Base-by-base conservation (phyloP, 208 protist genomes). In the Leishmania turanica region DNA sequence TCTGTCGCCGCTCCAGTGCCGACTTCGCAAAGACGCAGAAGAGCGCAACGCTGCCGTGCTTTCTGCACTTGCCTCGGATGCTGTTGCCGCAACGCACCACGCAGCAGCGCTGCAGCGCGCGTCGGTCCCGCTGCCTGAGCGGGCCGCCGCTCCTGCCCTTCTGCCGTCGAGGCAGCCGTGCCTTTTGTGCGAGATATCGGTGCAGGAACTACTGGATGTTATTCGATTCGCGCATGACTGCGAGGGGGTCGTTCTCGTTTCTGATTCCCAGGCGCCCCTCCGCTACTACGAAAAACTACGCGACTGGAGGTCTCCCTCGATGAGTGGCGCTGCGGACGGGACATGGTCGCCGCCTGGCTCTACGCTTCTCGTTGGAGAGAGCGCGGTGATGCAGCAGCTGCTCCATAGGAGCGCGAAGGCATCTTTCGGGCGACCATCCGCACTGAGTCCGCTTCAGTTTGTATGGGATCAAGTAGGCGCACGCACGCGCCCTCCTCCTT, bases 181-280 rank as follows among this genome's bases (percentile, higher is more conserved):
- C 17, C 34, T 68, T 42, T 21, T 62, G 11, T 34, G 74, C 40
- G 74, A 68, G 53, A 68, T 78, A 51, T 53, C 54, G 24, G 21
- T 31, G 58, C 74, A 79, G 21, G 73, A 78, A 40, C 72, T 82
- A 4, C 42, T 72, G 27, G 70, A 83, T 9, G 24, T 78, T 27
- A 17, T 84, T 49, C 76, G 40, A 37, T 66, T 47, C 24, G 64
- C 70, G 0, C 51, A 84, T 17, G 76, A 80, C 62, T 84, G 84
- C 51, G 64, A 78, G 31, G 78, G 76, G 27, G 34, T 78, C 45
- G 24, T 84, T 24, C 21, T 74, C 15, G 62, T 66, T 8, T 27
- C 31, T 9, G 27, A 27, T 8, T 13, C 49, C 42, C 27, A n/a
- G 15, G 42, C 13, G 51, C n/a, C 49, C 3, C 49, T 37, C 19